Base-by-base conservation (phyloP, 73 alveolate genomes). In the Stentor coeruleus region DNA sequence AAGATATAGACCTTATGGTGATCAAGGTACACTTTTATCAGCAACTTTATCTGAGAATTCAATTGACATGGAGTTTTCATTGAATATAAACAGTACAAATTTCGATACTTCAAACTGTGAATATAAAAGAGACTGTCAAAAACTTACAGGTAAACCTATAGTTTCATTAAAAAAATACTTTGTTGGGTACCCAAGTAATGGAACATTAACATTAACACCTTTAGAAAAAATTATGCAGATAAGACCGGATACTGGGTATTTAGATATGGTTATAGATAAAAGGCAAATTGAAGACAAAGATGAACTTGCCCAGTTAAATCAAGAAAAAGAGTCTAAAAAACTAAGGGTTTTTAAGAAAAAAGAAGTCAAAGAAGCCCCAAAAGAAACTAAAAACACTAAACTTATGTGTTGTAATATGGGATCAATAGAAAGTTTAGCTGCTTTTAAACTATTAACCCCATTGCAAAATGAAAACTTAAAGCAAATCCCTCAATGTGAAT, bases 1-100 rank as follows among this genome's bases (percentile, higher is more conserved):
- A n/a, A 39, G 74, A 38, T 80, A 85, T 60, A 39, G 91, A 37
- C 39, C 59, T 0, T 85, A 85, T 39, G 91, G 91, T 0, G 91
- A 85, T 59, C 88, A 85, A 58, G 91, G 91, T 40, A 66, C 42
- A 28, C 39, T 66, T 28, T 26, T 15, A 20, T 26, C 42, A 0
- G 79, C 49, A 20, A 26, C n/a, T 28, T 28, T 66, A 1, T 20
- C 40, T 28, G 41, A 26, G n/a, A 33, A 66, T 31, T 26, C 79
- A 28, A 14, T 66, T 28, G n/a, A 66, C 11, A 14, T 66, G 33
- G 14, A 20, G 20, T 66, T 28, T 2, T 28, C 0, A 1, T 40
- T 66, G 14, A 66, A 66, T 40, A 20, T 40, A 2, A 20, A 20
- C 37, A 31, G 39, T 2, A 20, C 39, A 1, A 66, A 66, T 33